Conservation (phyloP, 495 filamentous ascomycete species). For the Aeminium ludgeri region DNA sequence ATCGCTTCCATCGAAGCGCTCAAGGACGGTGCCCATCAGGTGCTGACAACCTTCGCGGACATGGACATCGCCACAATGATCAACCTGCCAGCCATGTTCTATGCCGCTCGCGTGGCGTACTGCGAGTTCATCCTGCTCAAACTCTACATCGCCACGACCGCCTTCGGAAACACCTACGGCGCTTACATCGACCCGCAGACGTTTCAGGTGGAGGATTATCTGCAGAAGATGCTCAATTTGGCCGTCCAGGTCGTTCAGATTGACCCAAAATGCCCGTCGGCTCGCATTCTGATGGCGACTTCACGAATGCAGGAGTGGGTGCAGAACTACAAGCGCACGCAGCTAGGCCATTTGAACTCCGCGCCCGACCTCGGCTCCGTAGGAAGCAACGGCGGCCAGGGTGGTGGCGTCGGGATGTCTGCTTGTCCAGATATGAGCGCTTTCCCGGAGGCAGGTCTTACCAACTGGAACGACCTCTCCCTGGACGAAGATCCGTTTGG, state of each 20-base stretch:
- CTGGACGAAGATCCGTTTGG: no score
- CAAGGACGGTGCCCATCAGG: not conserved
- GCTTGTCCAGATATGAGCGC: no score
- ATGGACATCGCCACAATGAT: not conserved
- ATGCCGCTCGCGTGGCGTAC: not conserved
- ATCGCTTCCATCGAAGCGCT: conserved; percentile 2
- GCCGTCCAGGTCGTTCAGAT: not conserved
- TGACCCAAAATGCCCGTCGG: not conserved
- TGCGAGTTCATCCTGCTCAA: not conserved
- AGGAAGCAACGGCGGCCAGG: no score
- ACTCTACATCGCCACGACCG: conserved; percentile 2
- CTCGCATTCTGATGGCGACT: not conserved
- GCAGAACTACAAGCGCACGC: not conserved
- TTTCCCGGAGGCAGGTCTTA: no score
- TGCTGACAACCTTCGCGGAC: conserved; percentile 1
- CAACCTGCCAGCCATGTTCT: not conserved
- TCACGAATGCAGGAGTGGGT: not conserved
- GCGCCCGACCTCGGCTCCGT: no score
- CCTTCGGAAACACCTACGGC: not conserved
- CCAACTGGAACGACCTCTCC: no score
- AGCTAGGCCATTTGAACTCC: no score
- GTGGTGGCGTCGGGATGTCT: no score
- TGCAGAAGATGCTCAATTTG: not conserved
- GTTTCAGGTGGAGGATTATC: not conserved
- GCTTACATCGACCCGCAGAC: conserved; percentile 1